Percentiles rank a stretch among this genome's conserved stretches.
These are phyloP conservation scores for Geosmithia morbida DNA, from an alignment of 2,329 filamentous ascomycete species.

Conservation along the genomic window DNA sequence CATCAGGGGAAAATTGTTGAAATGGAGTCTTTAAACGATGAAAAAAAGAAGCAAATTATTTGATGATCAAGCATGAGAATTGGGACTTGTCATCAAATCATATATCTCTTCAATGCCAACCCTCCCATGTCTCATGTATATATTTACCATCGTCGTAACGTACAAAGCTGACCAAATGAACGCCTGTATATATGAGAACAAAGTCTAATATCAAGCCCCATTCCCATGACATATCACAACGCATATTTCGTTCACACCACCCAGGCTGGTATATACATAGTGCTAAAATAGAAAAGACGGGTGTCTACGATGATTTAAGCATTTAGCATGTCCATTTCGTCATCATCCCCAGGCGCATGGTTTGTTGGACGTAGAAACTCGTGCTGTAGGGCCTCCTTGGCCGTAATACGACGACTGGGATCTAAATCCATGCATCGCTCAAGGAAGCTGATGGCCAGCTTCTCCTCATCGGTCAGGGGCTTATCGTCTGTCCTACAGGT, in stretches of 20 bases:
- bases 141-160: too few relatives aligned
- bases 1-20: constrained; percentile 15
- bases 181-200: too few relatives aligned
- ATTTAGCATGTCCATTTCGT: constrained; percentile 37
- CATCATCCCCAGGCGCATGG: constrained; percentile 24
- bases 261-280: neutral
- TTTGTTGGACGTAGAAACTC: constrained; percentile 41
- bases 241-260: neutral
- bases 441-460: constrained; percentile 58
- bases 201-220: too few relatives aligned
- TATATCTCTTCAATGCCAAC: too few relatives aligned
- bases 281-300: neutral
- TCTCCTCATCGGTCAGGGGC: constrained; percentile 50
- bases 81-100: too few relatives aligned
- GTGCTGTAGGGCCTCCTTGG: constrained; percentile 58
- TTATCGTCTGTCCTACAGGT: constrained; percentile 56
- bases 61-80: constrained; percentile 11
- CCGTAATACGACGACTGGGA: constrained; percentile 58
- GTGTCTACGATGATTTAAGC: neutral
- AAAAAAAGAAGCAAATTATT: constrained; percentile 26
- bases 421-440: constrained; percentile 63
- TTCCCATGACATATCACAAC: neutral
- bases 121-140: too few relatives aligned
- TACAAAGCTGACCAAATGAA: too few relatives aligned
- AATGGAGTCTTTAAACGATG: neutral